A percentile compares a stretch with the other conserved stretches of the same genome.
These are phyloP conservation scores for Hypericum perforatum DNA, from an alignment of 345 rosid species.

Conservation along the genomic window DNA sequence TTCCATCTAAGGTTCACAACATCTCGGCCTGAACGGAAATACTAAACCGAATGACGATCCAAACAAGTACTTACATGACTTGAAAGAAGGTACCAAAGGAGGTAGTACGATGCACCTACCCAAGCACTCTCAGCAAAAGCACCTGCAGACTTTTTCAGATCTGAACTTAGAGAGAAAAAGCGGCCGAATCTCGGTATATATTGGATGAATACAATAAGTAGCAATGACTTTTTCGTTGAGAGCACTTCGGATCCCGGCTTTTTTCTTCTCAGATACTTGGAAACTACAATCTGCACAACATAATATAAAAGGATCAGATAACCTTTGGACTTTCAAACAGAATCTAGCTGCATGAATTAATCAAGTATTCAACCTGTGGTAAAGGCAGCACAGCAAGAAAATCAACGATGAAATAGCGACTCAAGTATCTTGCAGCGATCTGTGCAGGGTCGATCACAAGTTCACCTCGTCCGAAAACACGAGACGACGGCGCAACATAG, in stretches of 20 bases:
- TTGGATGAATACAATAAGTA: conserved; percentile 50
- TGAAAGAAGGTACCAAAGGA: conserved; percentile 81
- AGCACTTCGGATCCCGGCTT: conserved; percentile 54
- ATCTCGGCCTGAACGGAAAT: too few species aligned
- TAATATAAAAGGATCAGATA: background rate
- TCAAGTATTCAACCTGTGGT: conserved; percentile 50
- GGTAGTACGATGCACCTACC: conserved; percentile 78
- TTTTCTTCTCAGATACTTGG: conserved; percentile 40
- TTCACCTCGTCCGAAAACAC: conserved; percentile 90
- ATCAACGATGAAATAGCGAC: conserved; percentile 61
- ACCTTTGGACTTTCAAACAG: background rate
- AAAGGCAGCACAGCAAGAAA: conserved; percentile 67
- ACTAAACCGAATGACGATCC: too few species aligned
- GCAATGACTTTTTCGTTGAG: conserved; percentile 46
- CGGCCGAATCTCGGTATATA: conserved; percentile 72
- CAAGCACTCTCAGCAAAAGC: conserved; percentile 77
- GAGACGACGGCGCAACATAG: conserved; percentile 75
- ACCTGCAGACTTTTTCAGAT: conserved; percentile 72
- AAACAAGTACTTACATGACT: conserved; percentile 59
- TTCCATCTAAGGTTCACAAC: too few species aligned
- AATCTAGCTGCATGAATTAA: background rate
- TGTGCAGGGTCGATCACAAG: conserved; percentile 83
- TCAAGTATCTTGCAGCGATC: conserved; percentile 56
- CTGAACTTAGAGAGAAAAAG: conserved; percentile 64
- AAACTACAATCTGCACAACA: conserved; percentile 52